A percentile compares a stretch with the other conserved stretches of the same genome.
Evolutionary conservation across 2,329 filamentous ascomycete species (phyloP).

Genomic region (Fusarium solani-melongenae): DNA sequence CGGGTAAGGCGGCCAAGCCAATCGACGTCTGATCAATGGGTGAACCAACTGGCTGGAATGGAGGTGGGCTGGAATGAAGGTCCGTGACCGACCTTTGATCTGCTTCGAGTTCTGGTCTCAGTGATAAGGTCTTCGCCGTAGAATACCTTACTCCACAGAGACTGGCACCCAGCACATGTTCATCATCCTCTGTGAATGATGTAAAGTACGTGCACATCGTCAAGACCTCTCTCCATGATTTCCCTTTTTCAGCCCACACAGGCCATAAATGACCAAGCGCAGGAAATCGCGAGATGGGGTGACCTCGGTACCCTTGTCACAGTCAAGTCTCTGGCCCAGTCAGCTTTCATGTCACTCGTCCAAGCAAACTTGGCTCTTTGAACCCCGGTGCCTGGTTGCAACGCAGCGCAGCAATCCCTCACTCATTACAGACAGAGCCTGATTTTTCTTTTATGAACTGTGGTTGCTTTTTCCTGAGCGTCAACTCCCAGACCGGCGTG

Average conservation of each 20-base stretch:
- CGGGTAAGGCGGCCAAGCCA: conserved; percentile 35
- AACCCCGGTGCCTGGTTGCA: conserved; percentile 14
- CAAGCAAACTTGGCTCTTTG: conserved; percentile 40
- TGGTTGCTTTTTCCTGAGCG: conserved; percentile 5
- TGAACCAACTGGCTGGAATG: conserved; percentile 41
- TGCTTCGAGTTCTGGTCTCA: conserved; percentile 8
- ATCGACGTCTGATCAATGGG: conserved; percentile 21
- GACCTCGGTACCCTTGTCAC: not conserved
- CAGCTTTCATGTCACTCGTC: conserved; percentile 35
- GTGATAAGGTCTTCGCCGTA: not conserved
- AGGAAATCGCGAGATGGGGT: not conserved
- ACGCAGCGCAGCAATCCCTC: conserved; percentile 1
- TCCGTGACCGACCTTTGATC: conserved; percentile 18
- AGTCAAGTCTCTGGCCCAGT: conserved; percentile 29
- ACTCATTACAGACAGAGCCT: not conserved
- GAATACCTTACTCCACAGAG: not conserved
- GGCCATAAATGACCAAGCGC: not conserved
- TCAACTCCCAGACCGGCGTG: conserved; percentile 4
- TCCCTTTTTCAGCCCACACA: not conserved
- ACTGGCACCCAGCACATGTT: not conserved
- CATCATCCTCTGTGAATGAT: not conserved
- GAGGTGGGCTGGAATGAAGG: conserved; percentile 31
- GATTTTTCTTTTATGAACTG: not conserved
- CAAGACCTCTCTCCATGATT: not conserved
- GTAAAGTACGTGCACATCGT: not conserved